phyloP scores from a whole-genome alignment of 2,329 filamentous ascomycete genomes.

The Neonectria faginata region DNA sequence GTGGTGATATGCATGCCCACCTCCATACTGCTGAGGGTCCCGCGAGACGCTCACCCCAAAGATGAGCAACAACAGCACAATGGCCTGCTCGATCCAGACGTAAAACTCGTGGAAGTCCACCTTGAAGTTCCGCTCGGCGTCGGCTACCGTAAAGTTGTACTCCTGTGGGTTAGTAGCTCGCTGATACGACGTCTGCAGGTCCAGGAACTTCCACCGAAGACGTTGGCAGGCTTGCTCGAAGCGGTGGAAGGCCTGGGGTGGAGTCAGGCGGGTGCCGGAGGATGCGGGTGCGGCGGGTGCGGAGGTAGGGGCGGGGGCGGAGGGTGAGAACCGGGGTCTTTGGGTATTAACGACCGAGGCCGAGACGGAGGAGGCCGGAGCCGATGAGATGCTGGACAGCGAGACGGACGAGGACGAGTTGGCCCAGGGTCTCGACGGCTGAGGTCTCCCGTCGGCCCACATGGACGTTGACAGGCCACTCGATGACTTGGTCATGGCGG shows the following conservation, averaged over 20 bases:
- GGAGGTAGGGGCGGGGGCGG: not conserved
- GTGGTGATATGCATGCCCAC: slow-evolving; percentile 71
- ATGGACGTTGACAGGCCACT: slow-evolving; percentile 42
- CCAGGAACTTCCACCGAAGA: slow-evolving; percentile 72
- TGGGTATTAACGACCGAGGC: not conserved
- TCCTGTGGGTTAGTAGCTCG: slow-evolving; percentile 57
- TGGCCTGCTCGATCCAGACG: slow-evolving; percentile 75
- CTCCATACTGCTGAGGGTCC: slow-evolving; percentile 8
- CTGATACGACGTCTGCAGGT: slow-evolving; percentile 68
- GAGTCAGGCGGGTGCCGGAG: slow-evolving; percentile 40
- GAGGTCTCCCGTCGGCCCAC: slow-evolving; percentile 39
- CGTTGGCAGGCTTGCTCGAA: slow-evolving; percentile 71
- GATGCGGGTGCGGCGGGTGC: not conserved
- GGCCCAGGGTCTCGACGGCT: slow-evolving; percentile 5
- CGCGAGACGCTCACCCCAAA: slow-evolving; percentile 67
- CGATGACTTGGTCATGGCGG: slow-evolving; percentile 34
- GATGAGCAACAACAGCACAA: slow-evolving; percentile 74
- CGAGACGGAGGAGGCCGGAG: not conserved
- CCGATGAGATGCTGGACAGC: slow-evolving; percentile 25
- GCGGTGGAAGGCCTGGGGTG: slow-evolving; percentile 62
- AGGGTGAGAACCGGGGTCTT: not conserved
- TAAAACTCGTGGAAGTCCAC: slow-evolving; percentile 84
- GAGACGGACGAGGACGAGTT: slow-evolving; percentile 31
- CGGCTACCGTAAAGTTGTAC: slow-evolving; percentile 51
- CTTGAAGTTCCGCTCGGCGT: slow-evolving; percentile 78